Evolutionary conservation across 2,329 filamentous ascomycete species (phyloP).

Genomic region (Sporothrix pseudoabietina): DNA sequence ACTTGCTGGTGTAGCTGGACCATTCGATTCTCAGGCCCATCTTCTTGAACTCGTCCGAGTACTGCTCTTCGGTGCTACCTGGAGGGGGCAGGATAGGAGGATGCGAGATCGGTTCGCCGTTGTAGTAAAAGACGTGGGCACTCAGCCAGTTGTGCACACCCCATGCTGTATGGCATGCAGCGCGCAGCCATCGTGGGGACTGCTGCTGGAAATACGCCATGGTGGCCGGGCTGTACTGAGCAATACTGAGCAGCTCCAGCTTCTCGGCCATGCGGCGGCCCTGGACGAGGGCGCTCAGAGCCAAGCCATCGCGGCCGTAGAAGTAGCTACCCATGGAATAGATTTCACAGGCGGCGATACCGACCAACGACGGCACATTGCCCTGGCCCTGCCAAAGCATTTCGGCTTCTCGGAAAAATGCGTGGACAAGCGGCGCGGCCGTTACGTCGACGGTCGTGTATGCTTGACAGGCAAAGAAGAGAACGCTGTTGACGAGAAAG

Average conservation of each 20-base stretch:
- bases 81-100: constrained; percentile 11
- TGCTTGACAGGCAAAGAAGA: constrained; percentile 15
- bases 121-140: constrained; percentile 26
- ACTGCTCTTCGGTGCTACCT: not conserved
- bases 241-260: not conserved
- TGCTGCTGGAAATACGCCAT: not conserved
- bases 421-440: not conserved
- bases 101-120: constrained; percentile 18
- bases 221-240: not conserved
- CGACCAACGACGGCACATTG: not conserved
- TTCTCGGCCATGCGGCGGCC: constrained; percentile 30
- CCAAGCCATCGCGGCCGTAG: constrained; percentile 26
- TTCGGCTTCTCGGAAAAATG: constrained; percentile 3
- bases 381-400: constrained; percentile 15
- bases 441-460: constrained; percentile 1
- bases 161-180: constrained; percentile 30
- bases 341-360: constrained; percentile 24
- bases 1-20: not conserved
- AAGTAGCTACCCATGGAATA: constrained; percentile 29
- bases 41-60: not conserved
- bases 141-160: constrained; percentile 31
- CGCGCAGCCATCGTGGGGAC: constrained; percentile 23
- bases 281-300: constrained; percentile 15
- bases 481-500: constrained; percentile 8
- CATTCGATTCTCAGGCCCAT: not conserved